Conservation (phyloP, 495 filamentous ascomycete genomes). For the Lepidopterella palustris region DNA sequence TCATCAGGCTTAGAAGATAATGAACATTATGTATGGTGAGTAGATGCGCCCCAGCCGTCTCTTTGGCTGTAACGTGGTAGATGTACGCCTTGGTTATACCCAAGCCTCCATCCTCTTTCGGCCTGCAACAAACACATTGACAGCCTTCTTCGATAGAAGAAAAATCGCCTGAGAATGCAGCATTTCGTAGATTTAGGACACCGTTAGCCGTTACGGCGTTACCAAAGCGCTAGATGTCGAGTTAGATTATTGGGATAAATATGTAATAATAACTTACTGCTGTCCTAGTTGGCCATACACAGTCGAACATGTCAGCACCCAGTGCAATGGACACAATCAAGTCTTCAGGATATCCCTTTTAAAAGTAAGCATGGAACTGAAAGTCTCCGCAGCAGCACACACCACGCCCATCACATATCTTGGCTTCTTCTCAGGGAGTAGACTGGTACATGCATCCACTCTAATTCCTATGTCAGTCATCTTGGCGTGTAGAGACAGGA, state of each 20-base stretch:
- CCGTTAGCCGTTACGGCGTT: slow-evolving; percentile 82
- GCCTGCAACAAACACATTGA: slow-evolving; percentile 68
- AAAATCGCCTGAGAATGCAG: slow-evolving; percentile 72
- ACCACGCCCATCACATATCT: slow-evolving; percentile 98
- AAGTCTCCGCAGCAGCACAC: slow-evolving; percentile 24
- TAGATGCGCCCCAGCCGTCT: slow-evolving; percentile 92
- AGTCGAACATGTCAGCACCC: slow-evolving; percentile 99
- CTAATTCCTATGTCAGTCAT: slow-evolving; percentile 34
- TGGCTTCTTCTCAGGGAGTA: slow-evolving; percentile 84
- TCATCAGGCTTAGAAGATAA: slow-evolving; percentile 80
- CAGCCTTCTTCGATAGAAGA: slow-evolving; percentile 75
- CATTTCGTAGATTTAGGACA: slow-evolving; percentile 73
- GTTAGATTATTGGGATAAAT: not conserved
- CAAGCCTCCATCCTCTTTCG: slow-evolving; percentile 61
- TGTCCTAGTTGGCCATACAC: slow-evolving; percentile 95
- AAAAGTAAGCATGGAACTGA: slow-evolving; percentile 11
- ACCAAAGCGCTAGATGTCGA: slow-evolving; percentile 61
- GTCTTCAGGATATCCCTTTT: slow-evolving; percentile 85
- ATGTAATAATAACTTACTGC: slow-evolving; percentile 47
- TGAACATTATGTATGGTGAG: slow-evolving; percentile 93
- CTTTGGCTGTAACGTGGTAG: slow-evolving; percentile 85
- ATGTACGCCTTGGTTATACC: slow-evolving; percentile 86
- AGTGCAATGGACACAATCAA: slow-evolving; percentile 84
- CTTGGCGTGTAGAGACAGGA: slow-evolving; percentile 4
- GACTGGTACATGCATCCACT: slow-evolving; percentile 75